A percentile compares a stretch with the other conserved stretches of the same genome.
Evolutionary conservation across 2,329 filamentous ascomycete genomes (phyloP).

Genomic region (Sordariomycetes sp.): DNA sequence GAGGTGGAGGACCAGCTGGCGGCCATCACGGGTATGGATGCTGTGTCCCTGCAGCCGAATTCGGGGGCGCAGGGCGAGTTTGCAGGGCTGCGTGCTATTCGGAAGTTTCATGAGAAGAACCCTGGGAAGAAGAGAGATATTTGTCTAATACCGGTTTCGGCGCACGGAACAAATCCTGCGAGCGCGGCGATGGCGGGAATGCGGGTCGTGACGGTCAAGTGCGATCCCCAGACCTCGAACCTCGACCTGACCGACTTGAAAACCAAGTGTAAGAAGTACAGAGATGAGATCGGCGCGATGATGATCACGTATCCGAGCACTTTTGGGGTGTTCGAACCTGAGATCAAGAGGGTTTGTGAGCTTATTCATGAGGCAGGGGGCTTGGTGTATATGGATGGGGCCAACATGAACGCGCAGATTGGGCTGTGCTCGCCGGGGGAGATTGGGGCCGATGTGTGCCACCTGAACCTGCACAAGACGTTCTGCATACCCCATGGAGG

Average conservation of each 20-base stretch:
- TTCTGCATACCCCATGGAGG: slow-evolving; percentile 97
- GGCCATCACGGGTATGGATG: slow-evolving; percentile 80
- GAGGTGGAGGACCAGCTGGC: slow-evolving; percentile 67
- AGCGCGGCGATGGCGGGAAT: slow-evolving; percentile 94
- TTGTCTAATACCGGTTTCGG: slow-evolving; percentile 88
- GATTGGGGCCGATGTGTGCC: slow-evolving; percentile 93
- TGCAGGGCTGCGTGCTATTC: slow-evolving; percentile 77
- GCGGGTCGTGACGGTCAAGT: slow-evolving; percentile 88
- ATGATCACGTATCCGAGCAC: slow-evolving; percentile 98
- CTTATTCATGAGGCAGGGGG: slow-evolving; percentile 81
- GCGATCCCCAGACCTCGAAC: slow-evolving; percentile 77
- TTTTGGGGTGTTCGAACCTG: slow-evolving; percentile 88
- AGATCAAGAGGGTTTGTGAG: slow-evolving; percentile 74
- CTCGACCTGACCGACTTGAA: slow-evolving; percentile 78
- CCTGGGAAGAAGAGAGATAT: slow-evolving; percentile 68
- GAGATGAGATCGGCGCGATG: slow-evolving; percentile 76
- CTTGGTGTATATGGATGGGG: slow-evolving; percentile 97
- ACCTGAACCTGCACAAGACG: slow-evolving; percentile 96
- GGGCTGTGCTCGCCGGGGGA: slow-evolving; percentile 89
- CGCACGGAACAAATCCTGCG: slow-evolving; percentile 91
- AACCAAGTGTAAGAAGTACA: slow-evolving; percentile 81
- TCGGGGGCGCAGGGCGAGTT: slow-evolving; percentile 96
- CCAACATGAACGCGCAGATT: slow-evolving; percentile 98
- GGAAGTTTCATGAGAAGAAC: slow-evolving; percentile 67
- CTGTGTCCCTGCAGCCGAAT: slow-evolving; percentile 87